A percentile compares a stretch with the other conserved stretches of the same genome.
Conservation (phyloP, 352 stramenopile genomes). For the Globisporangium middletonii region DNA sequence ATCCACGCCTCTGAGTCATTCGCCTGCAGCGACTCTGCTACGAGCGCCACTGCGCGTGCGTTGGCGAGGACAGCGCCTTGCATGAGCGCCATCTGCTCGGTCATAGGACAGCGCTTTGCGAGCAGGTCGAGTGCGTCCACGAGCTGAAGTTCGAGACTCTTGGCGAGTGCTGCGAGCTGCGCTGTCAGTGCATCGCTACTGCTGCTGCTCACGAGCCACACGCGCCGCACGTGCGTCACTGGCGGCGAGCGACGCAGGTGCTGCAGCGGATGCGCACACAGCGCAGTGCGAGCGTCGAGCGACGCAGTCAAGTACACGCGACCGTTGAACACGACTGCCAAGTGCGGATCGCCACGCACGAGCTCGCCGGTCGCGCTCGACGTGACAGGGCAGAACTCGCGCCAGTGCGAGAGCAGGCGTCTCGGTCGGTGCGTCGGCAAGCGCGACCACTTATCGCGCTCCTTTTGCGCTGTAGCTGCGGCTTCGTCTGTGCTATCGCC, state of each 20-base stretch:
- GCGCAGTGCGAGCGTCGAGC: slow-evolving; percentile 20
- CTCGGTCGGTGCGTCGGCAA: slow-evolving; percentile 3
- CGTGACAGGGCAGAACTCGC: slow-evolving; percentile 55
- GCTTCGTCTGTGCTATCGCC: neutral
- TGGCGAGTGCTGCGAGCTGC: neutral
- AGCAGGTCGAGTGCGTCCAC: slow-evolving; percentile 28
- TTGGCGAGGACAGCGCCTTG: slow-evolving; percentile 25
- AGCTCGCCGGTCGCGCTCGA: slow-evolving; percentile 21
- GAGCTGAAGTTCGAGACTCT: slow-evolving; percentile 2
- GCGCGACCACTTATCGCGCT: neutral
- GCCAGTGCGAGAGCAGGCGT: slow-evolving; percentile 43
- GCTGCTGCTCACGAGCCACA: slow-evolving; percentile 37
- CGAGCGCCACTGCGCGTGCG: slow-evolving; percentile 16
- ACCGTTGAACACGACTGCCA: slow-evolving; percentile 33
- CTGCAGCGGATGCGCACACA: slow-evolving; percentile 39
- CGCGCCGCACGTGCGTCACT: slow-evolving; percentile 9
- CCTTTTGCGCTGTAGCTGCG: neutral
- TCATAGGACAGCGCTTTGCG: slow-evolving; percentile 18
- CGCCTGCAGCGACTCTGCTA: slow-evolving; percentile 18
- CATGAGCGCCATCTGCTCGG: slow-evolving; percentile 34
- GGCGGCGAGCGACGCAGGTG: slow-evolving; percentile 31
- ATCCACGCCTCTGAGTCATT: slow-evolving; percentile 25
- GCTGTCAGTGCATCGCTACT: slow-evolving; percentile 2
- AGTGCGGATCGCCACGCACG: slow-evolving; percentile 30
- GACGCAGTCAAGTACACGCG: slow-evolving; percentile 54